Percentiles rank a stretch among this genome's conserved stretches.
These are phyloP conservation scores for Aspergillus flavus DNA, from an alignment of 2,329 filamentous ascomycete genomes.

Conservation along the genomic window DNA sequence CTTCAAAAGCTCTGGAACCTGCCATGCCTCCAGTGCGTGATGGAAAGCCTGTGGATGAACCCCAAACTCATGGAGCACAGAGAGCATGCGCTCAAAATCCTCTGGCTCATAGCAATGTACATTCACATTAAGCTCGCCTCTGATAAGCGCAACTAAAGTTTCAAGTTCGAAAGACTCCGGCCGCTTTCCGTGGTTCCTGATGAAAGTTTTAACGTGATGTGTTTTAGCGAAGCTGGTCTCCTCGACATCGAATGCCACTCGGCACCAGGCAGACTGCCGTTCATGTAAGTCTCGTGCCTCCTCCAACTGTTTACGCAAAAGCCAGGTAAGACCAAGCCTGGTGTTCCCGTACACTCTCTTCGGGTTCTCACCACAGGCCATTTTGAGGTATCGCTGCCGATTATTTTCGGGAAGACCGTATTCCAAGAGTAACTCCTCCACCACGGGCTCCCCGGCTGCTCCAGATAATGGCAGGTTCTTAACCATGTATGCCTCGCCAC, in stretches of 20 bases:
- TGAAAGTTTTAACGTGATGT: neutral
- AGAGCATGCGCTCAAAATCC: constrained; percentile 66
- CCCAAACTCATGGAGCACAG: constrained; percentile 68
- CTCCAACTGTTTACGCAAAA: constrained; percentile 69
- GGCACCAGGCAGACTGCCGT: constrained; percentile 1
- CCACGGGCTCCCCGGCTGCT: constrained; percentile 56
- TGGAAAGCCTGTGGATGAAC: constrained; percentile 69
- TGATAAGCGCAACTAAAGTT: constrained; percentile 62
- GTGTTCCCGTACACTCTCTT: constrained; percentile 65
- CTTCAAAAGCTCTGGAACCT: constrained; percentile 61
- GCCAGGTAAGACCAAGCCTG: constrained; percentile 69
- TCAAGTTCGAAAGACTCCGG: constrained; percentile 61
- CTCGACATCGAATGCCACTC: neutral
- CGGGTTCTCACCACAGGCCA: constrained; percentile 73
- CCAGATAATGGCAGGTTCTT: constrained; percentile 65
- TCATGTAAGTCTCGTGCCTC: constrained; percentile 21
- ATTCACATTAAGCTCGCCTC: constrained; percentile 70
- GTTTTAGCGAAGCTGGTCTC: neutral
- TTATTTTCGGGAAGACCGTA: constrained; percentile 57
- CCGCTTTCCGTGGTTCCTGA: neutral
- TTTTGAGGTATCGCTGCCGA: constrained; percentile 73
- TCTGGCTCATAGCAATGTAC: constrained; percentile 72
- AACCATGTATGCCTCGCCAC: constrained; percentile 69
- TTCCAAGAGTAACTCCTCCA: constrained; percentile 65
- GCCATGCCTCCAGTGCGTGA: constrained; percentile 68